Evolutionary conservation across 176 grass and related monocot genomes (phyloP), one percentile per base, ranked within the genome.

Genomic region (Bolboschoenus planiculmis): DNA sequence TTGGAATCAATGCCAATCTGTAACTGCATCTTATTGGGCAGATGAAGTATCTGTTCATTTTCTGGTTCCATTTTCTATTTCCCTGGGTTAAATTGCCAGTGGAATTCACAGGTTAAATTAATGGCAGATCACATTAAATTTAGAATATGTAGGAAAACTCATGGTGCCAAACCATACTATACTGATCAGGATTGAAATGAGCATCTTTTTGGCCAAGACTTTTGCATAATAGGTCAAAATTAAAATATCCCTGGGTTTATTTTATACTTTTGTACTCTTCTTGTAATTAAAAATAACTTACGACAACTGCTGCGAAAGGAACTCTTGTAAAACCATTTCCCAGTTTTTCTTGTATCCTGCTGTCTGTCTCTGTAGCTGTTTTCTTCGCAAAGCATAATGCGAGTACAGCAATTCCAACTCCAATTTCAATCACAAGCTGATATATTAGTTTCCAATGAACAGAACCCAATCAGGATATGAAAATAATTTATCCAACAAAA

Each of bases 351-450:
- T 95, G 79, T 16, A 99, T 91, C 36, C 78, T 93, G 79, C 39
- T 91, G 53, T 83, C 68, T 81, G 89, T 86, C 43, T 63, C 42
- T 77, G 13, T 33, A 16, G 72, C 79, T 48, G 89, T 95, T 62
- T 86, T 87, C 87, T 99, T 78, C 0, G 85, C 87, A 79, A 93
- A 99, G 88, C 96, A 95, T 33, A 99, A 76, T 55, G 90, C 86
- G 80, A 99, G 74, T 87, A 99, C 93, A 84, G 91, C 86, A 85
- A 99, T 86, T 37, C 96, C 96, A 33, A 90, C 84, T 87, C 84
- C 96, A 91, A 93, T 89, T 88, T 95, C 89, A 71, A 99, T 93
- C 62, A 87, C 92, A 85, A 99, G 96, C 96, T 99, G 84, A 78
- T 61, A 90, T 30, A 88, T 78, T 65, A 5, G 6, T 94, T 47